phyloP scores from a whole-genome alignment of 768 basidiomycete species.

The Auricularia sp. region DNA sequence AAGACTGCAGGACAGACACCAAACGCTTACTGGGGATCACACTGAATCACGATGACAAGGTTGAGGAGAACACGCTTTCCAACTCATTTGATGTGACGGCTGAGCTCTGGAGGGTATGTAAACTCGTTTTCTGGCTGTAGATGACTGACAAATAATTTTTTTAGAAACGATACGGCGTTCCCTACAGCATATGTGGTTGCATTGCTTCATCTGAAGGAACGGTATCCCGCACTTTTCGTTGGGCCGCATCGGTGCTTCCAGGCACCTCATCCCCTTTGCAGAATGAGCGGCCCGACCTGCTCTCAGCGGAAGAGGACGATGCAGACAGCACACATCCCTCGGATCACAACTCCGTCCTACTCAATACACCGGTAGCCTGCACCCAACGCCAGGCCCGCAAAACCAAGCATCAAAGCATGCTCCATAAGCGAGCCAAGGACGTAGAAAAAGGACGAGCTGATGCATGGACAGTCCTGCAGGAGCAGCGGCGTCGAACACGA shows the following conservation, averaged over 20 bases:
- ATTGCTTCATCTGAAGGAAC: conserved; percentile 11
- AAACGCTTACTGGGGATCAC: not conserved
- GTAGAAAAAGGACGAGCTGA: not conserved
- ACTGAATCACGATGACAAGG: conserved; percentile 36
- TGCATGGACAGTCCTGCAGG: not conserved
- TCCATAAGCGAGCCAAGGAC: not conserved
- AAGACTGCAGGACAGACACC: not conserved
- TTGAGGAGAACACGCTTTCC: conserved; percentile 36
- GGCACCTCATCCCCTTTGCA: not conserved
- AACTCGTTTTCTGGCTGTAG: conserved; percentile 3
- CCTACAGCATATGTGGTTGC: conserved; percentile 6
- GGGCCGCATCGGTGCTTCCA: not conserved
- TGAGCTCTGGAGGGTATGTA: conserved; percentile 33
- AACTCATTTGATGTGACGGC: conserved; percentile 42
- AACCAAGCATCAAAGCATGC: not conserved
- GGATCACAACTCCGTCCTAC: conserved; percentile 1
- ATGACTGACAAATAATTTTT: not conserved
- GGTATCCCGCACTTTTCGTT: not conserved
- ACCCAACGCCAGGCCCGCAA: not conserved
- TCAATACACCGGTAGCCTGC: not conserved
- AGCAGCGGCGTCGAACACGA: not conserved
- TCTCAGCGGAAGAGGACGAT: conserved; percentile 3
- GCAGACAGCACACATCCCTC: conserved; percentile 4
- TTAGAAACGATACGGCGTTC: conserved; percentile 13
- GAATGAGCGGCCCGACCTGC: conserved; percentile 4